Percentiles rank a stretch among this genome's conserved stretches.
These are phyloP conservation scores for Colletotrichum musicola DNA, from an alignment of 2,329 filamentous ascomycete species.

Conservation along the genomic window DNA sequence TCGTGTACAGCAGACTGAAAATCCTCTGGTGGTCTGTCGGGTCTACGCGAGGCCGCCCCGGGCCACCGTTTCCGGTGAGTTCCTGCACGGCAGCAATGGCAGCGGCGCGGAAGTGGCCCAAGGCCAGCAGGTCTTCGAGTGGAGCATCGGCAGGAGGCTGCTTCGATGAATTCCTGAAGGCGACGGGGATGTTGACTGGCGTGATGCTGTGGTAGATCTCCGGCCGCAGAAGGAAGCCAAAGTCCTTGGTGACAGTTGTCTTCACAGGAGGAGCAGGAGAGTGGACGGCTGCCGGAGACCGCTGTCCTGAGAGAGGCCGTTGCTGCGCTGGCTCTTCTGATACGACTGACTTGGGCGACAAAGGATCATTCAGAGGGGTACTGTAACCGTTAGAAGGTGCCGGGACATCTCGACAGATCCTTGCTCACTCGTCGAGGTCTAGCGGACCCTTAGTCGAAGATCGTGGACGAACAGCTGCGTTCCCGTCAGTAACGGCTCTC, in stretches of 20 bases:
- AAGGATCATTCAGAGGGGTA: conserved; percentile 40
- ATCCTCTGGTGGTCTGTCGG: conserved; percentile 74
- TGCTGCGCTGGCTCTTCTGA: conserved; percentile 41
- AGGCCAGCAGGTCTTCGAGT: conserved; percentile 75
- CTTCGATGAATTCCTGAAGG: conserved; percentile 78
- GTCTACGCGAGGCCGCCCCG: conserved; percentile 47
- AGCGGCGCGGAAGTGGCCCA: conserved; percentile 84
- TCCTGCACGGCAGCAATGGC: conserved; percentile 76
- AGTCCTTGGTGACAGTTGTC: conserved; percentile 71
- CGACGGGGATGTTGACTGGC: conserved; percentile 67
- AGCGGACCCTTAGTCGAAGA: conserved; percentile 84
- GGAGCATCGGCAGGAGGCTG: conserved; percentile 74
- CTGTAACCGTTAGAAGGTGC: conserved; percentile 41
- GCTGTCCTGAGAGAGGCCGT: conserved; percentile 37
- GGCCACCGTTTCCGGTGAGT: conserved; percentile 56
- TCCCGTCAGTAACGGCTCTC: not conserved
- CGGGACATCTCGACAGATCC: conserved; percentile 23
- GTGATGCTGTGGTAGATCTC: conserved; percentile 87
- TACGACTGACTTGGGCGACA: conserved; percentile 31
- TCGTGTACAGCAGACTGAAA: conserved; percentile 82
- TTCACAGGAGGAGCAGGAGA: conserved; percentile 51
- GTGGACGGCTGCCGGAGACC: conserved; percentile 43
- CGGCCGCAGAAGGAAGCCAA: conserved; percentile 82
- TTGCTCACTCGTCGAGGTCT: conserved; percentile 78
- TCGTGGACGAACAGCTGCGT: conserved; percentile 68